A percentile compares a stretch with the other conserved stretches of the same genome.
Conservation (phyloP, 2,329 filamentous ascomycete species). For the Ceratocystiopsis sp. region DNA sequence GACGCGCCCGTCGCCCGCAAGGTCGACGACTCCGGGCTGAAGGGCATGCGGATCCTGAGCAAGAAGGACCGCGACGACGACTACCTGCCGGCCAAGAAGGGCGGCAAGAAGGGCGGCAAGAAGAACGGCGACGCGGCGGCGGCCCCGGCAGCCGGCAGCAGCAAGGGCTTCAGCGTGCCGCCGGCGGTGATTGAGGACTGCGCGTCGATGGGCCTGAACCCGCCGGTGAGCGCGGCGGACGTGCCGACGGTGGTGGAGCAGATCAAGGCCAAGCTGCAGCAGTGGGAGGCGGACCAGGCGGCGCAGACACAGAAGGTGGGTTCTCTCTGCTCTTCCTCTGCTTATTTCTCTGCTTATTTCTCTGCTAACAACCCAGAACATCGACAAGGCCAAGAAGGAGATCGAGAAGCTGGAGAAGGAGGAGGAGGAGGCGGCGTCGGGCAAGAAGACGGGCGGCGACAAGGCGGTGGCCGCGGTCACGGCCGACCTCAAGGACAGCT, state of each 20-base stretch:
- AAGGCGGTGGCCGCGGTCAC: slow-evolving; percentile 37
- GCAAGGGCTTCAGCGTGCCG: slow-evolving; percentile 61
- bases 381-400: slow-evolving; percentile 90
- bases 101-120: slow-evolving; percentile 60
- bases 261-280: slow-evolving; percentile 75
- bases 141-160: slow-evolving; percentile 10
- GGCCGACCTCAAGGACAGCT: slow-evolving; percentile 32
- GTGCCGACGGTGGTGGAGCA: slow-evolving; percentile 69
- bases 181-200: slow-evolving; percentile 88
- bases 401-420: slow-evolving; percentile 73
- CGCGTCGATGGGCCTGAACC: slow-evolving; percentile 65
- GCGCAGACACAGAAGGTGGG: slow-evolving; percentile 79
- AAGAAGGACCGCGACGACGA: slow-evolving; percentile 83
- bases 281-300: slow-evolving; percentile 85
- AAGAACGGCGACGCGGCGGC: slow-evolving; percentile 25
- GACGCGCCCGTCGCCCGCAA: slow-evolving; percentile 65
- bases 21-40: slow-evolving; percentile 67
- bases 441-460: slow-evolving; percentile 24
- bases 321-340: slow-evolving; percentile 7
- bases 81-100: slow-evolving; percentile 66
- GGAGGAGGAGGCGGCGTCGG: slow-evolving; percentile 32
- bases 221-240: slow-evolving; percentile 72
- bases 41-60: slow-evolving; percentile 66
- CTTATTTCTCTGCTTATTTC: background rate
- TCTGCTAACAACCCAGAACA: slow-evolving; percentile 48